Conservation (phyloP, 192 early-diverging fungal genomes). For the Coemansia sp. region DNA sequence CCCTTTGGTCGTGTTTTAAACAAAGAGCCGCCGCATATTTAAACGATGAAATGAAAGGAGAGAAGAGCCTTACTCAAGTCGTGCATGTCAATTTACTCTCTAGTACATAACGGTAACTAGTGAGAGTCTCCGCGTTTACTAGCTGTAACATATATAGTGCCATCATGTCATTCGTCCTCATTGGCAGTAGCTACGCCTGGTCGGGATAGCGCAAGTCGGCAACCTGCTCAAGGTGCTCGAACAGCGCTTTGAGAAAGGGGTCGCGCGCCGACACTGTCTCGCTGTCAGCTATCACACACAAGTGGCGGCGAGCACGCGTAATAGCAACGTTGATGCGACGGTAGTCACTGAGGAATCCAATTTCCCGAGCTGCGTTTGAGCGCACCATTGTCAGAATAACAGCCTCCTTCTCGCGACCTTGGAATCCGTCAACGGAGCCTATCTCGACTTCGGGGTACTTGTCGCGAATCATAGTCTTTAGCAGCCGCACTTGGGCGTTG, state of each 20-base stretch:
- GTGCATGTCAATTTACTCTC: too few relatives aligned
- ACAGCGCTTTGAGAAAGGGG: constrained; percentile 57
- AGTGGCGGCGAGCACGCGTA: constrained; percentile 83
- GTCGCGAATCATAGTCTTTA: constrained; percentile 57
- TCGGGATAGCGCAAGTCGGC: constrained; percentile 55
- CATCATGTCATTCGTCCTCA: not conserved
- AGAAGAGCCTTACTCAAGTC: too few relatives aligned
- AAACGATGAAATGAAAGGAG: too few relatives aligned
- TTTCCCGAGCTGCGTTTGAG: constrained; percentile 73
- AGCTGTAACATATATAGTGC: too few relatives aligned
- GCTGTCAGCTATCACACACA: constrained; percentile 83
- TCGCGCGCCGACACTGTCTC: constrained; percentile 58
- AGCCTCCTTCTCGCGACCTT: constrained; percentile 91
- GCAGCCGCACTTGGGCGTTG: constrained; percentile 70
- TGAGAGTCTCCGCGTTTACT: too few relatives aligned
- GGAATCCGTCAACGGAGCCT: constrained; percentile 88
- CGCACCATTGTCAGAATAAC: constrained; percentile 82
- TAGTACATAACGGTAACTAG: too few relatives aligned
- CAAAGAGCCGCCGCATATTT: too few relatives aligned
- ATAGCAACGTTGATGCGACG: constrained; percentile 90
- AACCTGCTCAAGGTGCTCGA: constrained; percentile 52
- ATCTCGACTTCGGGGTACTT: constrained; percentile 71
- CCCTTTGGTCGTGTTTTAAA: too few relatives aligned
- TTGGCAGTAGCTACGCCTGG: constrained; percentile 1
- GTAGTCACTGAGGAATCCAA: constrained; percentile 84